Evolutionary conservation across 1,284 basidiomycete species (phyloP), one percentile per base, ranked within the genome.

Genomic region (Ustilago loliicola): DNA sequence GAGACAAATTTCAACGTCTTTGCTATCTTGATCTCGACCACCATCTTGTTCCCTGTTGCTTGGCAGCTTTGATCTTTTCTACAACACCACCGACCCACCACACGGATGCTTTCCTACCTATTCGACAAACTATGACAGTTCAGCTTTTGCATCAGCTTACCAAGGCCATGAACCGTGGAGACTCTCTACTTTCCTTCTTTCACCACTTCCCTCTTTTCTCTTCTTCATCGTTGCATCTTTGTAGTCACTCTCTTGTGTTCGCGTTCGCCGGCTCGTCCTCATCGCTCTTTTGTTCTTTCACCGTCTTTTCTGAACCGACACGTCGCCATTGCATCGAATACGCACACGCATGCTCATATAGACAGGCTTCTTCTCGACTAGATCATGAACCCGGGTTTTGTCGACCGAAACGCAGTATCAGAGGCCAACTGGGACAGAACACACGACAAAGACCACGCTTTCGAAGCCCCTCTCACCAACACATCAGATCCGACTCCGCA

Each of bases 371-470:
- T 21, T 29, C 40, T 30, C 36, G 32, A 53, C 45, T 61, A 67
- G 66, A 73, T 47, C 61, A 67, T 67, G 61, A 61, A 73, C 32
- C 36, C 61, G 48, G 53, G 66, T 61, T 57, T 68, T 23, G 13
- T 52, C 10, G 50, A 58, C 9, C 58, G 50, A 21, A 64, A 29
- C 57, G 58, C 42, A 66, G 29, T 36, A 66, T 32, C 60, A 29
- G 60, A 60, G 29, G 7, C 38, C 34, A 45, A 23, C 52, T 15
- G 29, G 13, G 56, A 69, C 36, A 21, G 34, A 50, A 40, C 38
- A 15, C 34, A 36, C 47, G 25, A 60, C 48, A 36, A 40, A 38
- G 58, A 60, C 34, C 27, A 61, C 15, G 3, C 23, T 23, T 53
- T 53, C 25, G 56, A 62, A 19, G 0, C 40, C 47, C 23, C 42